Evolutionary conservation across 1,139 yeast genomes (phyloP).

Genomic region (Candida freyschussii): DNA sequence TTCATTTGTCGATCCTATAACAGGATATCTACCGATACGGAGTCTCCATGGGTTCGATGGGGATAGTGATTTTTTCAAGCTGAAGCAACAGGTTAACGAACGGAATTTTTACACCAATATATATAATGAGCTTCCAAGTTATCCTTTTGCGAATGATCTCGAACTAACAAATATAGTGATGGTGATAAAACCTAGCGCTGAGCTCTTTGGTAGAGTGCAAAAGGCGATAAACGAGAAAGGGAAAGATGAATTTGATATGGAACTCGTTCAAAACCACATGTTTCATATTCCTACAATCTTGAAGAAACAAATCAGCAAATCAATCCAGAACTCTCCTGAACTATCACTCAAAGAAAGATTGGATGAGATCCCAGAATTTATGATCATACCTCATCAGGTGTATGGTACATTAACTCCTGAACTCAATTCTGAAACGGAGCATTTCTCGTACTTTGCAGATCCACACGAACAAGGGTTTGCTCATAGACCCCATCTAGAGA

Average conservation of each 20-base stretch:
- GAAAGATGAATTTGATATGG: slow-evolving; percentile 29
- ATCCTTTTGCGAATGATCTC: slow-evolving; percentile 14
- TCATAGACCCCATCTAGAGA: slow-evolving; percentile 1
- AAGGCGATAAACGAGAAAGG: slow-evolving; percentile 14
- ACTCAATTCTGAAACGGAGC: slow-evolving; percentile 31
- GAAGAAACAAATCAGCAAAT: slow-evolving; percentile 17
- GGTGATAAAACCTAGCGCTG: slow-evolving; percentile 22
- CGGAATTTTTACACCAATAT: slow-evolving; percentile 18
- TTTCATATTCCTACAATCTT: slow-evolving; percentile 25
- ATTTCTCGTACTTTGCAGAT: slow-evolving; percentile 21
- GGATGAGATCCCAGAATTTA: slow-evolving; percentile 18
- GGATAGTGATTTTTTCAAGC: too few relatives aligned
- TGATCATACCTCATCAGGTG: slow-evolving; percentile 36
- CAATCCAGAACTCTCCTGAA: slow-evolving; percentile 16
- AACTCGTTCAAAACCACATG: slow-evolving; percentile 34
- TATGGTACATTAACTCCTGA: slow-evolving; percentile 43
- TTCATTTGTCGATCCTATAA: slow-evolving; percentile 5
- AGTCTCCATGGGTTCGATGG: not conserved
- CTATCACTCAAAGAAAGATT: slow-evolving; percentile 10
- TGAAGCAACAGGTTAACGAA: slow-evolving; percentile 6
- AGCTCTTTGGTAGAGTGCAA: slow-evolving; percentile 11
- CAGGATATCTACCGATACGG: slow-evolving; percentile 1
- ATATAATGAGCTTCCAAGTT: slow-evolving; percentile 19
- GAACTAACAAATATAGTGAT: slow-evolving; percentile 21
- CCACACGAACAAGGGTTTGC: slow-evolving; percentile 20